phyloP scores from a whole-genome alignment of 495 filamentous ascomycete genomes.

The Margaritispora aquatica region DNA sequence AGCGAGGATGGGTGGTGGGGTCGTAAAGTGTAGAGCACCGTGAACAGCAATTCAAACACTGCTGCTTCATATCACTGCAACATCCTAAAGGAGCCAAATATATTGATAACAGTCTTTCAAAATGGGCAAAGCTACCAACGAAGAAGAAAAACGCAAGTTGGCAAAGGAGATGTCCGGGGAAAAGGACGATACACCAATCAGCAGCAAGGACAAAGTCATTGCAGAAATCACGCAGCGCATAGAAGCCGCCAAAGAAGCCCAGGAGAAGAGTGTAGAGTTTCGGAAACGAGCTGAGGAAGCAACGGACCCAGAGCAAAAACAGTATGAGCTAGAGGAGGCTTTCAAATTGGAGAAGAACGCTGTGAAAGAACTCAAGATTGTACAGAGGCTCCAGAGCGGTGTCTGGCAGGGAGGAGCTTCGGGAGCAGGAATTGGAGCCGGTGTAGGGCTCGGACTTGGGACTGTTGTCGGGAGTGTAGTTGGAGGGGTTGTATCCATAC shows the following conservation, averaged over 20 bases:
- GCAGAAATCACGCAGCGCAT: neutral
- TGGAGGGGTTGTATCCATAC: slow-evolving; percentile 27
- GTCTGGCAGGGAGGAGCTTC: slow-evolving; percentile 31
- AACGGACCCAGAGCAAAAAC: slow-evolving; percentile 20
- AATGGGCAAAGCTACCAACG: neutral
- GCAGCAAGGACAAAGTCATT: slow-evolving; percentile 1
- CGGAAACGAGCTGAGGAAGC: neutral
- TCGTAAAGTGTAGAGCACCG: neutral
- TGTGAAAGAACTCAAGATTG: slow-evolving; percentile 26
- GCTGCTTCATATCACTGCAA: too few relatives aligned
- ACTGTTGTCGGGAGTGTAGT: slow-evolving; percentile 29
- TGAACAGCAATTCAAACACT: neutral
- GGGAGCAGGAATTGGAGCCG: slow-evolving; percentile 31
- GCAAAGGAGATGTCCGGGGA: neutral
- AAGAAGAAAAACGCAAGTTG: neutral
- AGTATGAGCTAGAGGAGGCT: slow-evolving; percentile 22
- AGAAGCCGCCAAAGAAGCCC: neutral
- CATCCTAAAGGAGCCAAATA: too few relatives aligned
- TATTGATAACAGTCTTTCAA: too few relatives aligned
- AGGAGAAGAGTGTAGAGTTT: neutral
- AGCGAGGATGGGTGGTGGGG: neutral
- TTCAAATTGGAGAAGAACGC: slow-evolving; percentile 25
- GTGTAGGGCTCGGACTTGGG: slow-evolving; percentile 28
- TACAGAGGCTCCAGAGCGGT: slow-evolving; percentile 30
- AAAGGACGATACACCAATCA: neutral